These are phyloP conservation scores for Pholiota conissans DNA, from an alignment of 768 basidiomycete genomes.

Conservation along the genomic window DNA sequence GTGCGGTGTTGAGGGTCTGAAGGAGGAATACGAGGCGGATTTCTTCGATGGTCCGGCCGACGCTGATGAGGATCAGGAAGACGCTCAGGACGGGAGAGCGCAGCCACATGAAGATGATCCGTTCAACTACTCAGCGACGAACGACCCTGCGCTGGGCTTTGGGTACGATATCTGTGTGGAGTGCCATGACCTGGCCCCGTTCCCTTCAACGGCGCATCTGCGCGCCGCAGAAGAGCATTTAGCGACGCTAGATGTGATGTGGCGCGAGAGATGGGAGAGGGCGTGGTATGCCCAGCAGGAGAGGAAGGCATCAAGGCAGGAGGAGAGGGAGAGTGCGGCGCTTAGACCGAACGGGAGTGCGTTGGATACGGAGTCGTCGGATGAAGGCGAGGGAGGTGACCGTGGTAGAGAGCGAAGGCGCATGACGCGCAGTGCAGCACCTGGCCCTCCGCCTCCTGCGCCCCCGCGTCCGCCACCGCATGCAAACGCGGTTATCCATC, in stretches of 20 bases:
- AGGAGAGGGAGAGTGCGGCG: background rate
- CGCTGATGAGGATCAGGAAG: background rate
- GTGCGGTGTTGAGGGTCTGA: slow-evolving; percentile 17
- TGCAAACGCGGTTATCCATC: slow-evolving; percentile 69
- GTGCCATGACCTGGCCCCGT: slow-evolving; percentile 79
- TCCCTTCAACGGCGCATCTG: slow-evolving; percentile 66
- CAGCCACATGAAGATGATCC: slow-evolving; percentile 32
- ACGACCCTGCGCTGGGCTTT: slow-evolving; percentile 47
- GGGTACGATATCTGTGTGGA: slow-evolving; percentile 89
- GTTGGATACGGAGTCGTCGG: background rate
- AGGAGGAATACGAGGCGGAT: slow-evolving; percentile 12
- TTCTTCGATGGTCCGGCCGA: slow-evolving; percentile 6
- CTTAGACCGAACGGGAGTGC: background rate
- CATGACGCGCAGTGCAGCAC: slow-evolving; percentile 24
- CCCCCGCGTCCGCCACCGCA: slow-evolving; percentile 67
- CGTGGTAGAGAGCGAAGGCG: slow-evolving; percentile 8
- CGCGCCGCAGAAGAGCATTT: slow-evolving; percentile 79
- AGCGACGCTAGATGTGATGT: slow-evolving; percentile 60
- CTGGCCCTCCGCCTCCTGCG: slow-evolving; percentile 31
- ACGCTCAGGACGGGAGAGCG: background rate
- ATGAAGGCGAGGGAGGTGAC: background rate
- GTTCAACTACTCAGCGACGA: slow-evolving; percentile 41
- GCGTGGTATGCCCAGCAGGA: slow-evolving; percentile 25
- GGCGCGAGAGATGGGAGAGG: slow-evolving; percentile 48
- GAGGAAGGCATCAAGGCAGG: slow-evolving; percentile 13